phyloP scores from a whole-genome alignment of 139 green algal genomes.

The Dunaliella primolecta region DNA sequence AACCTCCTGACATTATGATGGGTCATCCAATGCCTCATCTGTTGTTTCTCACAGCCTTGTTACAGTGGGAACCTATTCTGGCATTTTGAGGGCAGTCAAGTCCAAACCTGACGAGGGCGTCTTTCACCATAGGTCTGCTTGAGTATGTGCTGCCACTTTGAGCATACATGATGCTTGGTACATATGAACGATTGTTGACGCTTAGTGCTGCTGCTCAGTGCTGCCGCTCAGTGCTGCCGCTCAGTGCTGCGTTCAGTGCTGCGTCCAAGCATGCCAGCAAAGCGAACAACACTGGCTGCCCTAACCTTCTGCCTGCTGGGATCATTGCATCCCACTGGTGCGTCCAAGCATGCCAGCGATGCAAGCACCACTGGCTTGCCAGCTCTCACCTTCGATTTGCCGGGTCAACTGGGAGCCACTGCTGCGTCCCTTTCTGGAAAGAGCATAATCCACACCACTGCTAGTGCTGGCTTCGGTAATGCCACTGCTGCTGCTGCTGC shows the following conservation, averaged over 20 bases:
- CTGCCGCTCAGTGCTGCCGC: neutral
- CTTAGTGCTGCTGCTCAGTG: neutral
- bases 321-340: too few species aligned
- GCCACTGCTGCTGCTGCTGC: neutral
- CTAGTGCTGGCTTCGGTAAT: neutral
- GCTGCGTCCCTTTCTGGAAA: slow-evolving; percentile 16
- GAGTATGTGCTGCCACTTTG: too few species aligned
- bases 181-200: too few species aligned
- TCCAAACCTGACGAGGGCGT: too few species aligned
- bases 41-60: too few species aligned
- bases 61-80: too few species aligned
- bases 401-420: slow-evolving; percentile 22
- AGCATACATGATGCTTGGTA: too few species aligned
- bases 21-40: too few species aligned
- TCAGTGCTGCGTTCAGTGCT: neutral
- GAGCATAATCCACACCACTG: neutral
- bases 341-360: neutral
- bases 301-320: too few species aligned
- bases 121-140: too few species aligned
- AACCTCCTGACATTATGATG: too few species aligned
- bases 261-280: neutral
- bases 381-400: neutral
- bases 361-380: neutral
- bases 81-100: too few species aligned
- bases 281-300: neutral